phyloP scores from a whole-genome alignment of 1,139 yeast species.

The Debaryomycetaceae sp. region DNA sequence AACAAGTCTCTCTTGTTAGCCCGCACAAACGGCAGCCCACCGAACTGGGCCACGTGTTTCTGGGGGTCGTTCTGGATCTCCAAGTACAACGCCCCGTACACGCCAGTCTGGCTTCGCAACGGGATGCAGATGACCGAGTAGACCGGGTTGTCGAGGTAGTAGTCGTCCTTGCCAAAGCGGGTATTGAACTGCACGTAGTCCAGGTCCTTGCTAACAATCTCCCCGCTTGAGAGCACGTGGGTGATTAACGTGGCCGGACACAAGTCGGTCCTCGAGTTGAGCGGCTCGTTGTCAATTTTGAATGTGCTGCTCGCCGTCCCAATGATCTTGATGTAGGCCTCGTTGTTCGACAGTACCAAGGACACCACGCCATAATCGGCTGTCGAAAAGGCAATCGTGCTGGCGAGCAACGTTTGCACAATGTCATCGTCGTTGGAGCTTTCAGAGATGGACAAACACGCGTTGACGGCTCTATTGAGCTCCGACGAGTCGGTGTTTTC shows the following conservation, averaged over 20 bases:
- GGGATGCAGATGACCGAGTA: slow-evolving; percentile 45
- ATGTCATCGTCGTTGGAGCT: slow-evolving; percentile 38
- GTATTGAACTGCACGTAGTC: slow-evolving; percentile 34
- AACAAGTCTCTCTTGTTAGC: slow-evolving; percentile 37
- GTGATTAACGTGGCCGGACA: slow-evolving; percentile 42
- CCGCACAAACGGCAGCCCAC: slow-evolving; percentile 23
- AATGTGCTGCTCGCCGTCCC: slow-evolving; percentile 38
- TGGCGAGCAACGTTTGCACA: slow-evolving; percentile 34
- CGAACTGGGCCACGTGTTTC: too few relatives aligned
- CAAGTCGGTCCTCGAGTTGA: slow-evolving; percentile 38
- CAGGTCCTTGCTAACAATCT: slow-evolving; percentile 32
- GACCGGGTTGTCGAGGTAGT: slow-evolving; percentile 32
- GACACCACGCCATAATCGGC: slow-evolving; percentile 44
- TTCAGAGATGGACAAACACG: slow-evolving; percentile 49
- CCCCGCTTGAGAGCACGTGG: slow-evolving; percentile 38
- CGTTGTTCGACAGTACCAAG: slow-evolving; percentile 32
- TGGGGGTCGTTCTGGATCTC: slow-evolving; percentile 28
- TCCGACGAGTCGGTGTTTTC: slow-evolving; percentile 13
- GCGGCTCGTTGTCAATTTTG: slow-evolving; percentile 33
- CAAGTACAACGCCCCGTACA: slow-evolving; percentile 46
- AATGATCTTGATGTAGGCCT: slow-evolving; percentile 39
- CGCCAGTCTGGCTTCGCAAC: slow-evolving; percentile 38
- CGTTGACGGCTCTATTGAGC: slow-evolving; percentile 31
- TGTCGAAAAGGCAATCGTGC: slow-evolving; percentile 36
- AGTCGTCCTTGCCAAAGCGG: slow-evolving; percentile 36